Evolutionary conservation across 2,329 filamentous ascomycete species (phyloP), one percentile per base, ranked within the genome.

Genomic region (Pyricularia sp.): DNA sequence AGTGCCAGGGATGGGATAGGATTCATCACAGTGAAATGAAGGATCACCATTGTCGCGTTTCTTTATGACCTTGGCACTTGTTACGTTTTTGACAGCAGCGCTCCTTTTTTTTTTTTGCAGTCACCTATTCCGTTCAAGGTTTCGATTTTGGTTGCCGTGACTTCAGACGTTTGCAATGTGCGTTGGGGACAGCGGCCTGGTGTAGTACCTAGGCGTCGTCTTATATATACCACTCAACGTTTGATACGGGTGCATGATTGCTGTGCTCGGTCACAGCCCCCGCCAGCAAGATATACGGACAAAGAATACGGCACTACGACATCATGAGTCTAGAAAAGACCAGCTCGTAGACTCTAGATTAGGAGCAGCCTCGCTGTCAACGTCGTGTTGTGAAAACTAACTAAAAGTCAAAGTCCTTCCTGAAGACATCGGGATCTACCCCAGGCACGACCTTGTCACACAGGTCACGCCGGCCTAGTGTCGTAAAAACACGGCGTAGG

Each of bases 391-490:
- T 13, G 26, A 13, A 24, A 57, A 8, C 16, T 7, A n/a, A 26
- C 72, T 70, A 84, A 71, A 96, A 96, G 66, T 96, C 93, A 81
- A 97, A 94, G 72, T 97, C 92, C 66, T 86, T 86, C 71, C 92
- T 85, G 81, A 99, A 96, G 53, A 87, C 80, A 72, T 94, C 91
- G 30, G 96, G 88, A 77, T 97, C 91, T 79, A 99, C 93, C 30
- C 93, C 93, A 0, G 88, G 85, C 13, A 93, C 88, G 6, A 97
- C 94, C 78, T 87, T 84, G 74, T 97, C 93, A 3, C 89, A 89
- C 72, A 99, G 75, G 76, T 99, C 94, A 65, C 91, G 81, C 66
- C 94, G 80, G 2, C 89, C 89, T 94, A 99, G 97, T 78, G 96
- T 91, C 10, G 88, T 93, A 76, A 99, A 97, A n/a, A 97, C 94